Evolutionary conservation across 192 early-diverging fungal genomes (phyloP), one percentile per base, ranked within the genome.

Genomic region (Funneliformis mosseae): DNA sequence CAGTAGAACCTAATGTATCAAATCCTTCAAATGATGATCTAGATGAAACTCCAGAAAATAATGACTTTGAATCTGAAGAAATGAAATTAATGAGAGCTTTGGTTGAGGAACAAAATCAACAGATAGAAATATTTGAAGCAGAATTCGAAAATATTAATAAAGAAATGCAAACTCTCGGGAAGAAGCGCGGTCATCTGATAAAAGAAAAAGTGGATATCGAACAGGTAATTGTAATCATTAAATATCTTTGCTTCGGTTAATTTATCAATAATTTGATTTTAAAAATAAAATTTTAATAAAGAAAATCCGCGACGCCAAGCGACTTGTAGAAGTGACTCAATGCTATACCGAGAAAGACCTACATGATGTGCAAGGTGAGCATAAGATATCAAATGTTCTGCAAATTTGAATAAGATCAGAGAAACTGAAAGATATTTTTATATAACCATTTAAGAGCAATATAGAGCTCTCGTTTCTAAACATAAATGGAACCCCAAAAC

Each of bases 91-190:
- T 70, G 68, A 70, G 42, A 45, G 68, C 18, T 9, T n/a, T 41
- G 9, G 42, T 70, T 42, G 68, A 70, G 10, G 68, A 70, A 43
- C 68, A 43, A 33, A 70, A n/a, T 70, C 21, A 38, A 23, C 68
- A 70, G 41, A 42, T 70, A 39, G 38, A 43, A 25, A 14, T 70
- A 5, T 70, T 70, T 21, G 68, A 70, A n/a, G n/a, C 68, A 11
- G 68, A 70, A 70, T 21, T 38, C 8, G 68, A 70, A n/a, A 43
- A 18, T 42, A 33, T 70, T n/a, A 70, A 42, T 43, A 70, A 70
- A 43, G 68, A 70, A 42, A 43, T 33, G 9, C 38, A 42, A 6
- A 43, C 9, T 41, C 21, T 70, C 3, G 16, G n/a, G 21, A 10
- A 42, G n/a, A 33, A 18, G 10, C 68, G 68, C 28, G 41, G 16